Conservation (phyloP, 805 yeast genomes). For the Candida parachauliodes region DNA sequence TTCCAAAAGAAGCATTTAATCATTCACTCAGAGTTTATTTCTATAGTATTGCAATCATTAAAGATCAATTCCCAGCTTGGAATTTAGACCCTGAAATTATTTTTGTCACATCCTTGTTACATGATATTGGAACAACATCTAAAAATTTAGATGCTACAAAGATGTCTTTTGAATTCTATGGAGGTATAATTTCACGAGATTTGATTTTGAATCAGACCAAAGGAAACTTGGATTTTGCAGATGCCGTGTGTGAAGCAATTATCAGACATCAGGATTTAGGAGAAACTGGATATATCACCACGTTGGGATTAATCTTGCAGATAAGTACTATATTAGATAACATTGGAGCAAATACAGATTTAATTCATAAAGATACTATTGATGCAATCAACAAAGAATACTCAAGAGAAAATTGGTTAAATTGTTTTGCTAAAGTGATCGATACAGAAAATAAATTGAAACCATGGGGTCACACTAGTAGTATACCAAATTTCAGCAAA, state of each 20-base stretch:
- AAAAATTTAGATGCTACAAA: conserved; percentile 30
- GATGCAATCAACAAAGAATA: conserved; percentile 22
- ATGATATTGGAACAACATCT: conserved; percentile 33
- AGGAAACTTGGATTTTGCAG: conserved; percentile 25
- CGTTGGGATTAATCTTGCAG: conserved; percentile 30
- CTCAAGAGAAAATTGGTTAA: conserved; percentile 26
- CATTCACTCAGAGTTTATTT: conserved; percentile 30
- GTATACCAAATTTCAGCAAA: conserved; percentile 23
- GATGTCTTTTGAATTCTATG: conserved; percentile 32
- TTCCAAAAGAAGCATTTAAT: conserved; percentile 22
- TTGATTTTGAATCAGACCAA: conserved; percentile 19
- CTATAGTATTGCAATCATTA: conserved; percentile 25
- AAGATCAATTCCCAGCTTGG: conserved; percentile 32
- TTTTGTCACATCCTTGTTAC: conserved; percentile 28
- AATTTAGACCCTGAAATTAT: conserved; percentile 25
- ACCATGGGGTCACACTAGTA: conserved; percentile 37
- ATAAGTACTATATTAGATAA: conserved; percentile 31
- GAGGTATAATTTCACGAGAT: conserved; percentile 27
- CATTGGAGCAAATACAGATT: conserved; percentile 25
- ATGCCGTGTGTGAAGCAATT: conserved; percentile 33
- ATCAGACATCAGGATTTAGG: conserved; percentile 35
- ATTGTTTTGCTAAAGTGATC: conserved; percentile 29
- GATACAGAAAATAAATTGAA: conserved; percentile 26
- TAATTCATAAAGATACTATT: conserved; percentile 25
- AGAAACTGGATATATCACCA: conserved; percentile 27